Percentiles rank a stretch among this genome's conserved stretches.
phyloP scores from a whole-genome alignment of 352 stramenopile species.

The Phytophthora agathidicida region DNA sequence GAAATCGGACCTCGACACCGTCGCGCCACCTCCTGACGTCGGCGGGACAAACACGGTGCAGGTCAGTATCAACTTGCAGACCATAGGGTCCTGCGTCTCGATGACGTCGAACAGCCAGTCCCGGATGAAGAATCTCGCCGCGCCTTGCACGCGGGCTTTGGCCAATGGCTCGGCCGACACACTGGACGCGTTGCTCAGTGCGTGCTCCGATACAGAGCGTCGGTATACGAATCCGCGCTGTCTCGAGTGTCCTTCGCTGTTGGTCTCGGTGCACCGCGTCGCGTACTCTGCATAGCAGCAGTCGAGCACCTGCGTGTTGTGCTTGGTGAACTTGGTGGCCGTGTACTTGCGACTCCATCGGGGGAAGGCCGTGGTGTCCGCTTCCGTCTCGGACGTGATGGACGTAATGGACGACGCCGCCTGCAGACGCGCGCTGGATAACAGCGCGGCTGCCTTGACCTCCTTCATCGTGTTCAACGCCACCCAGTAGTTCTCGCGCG shows the following conservation, averaged over 20 bases:
- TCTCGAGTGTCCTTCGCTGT: constrained; percentile 30
- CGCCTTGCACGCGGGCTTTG: constrained; percentile 35
- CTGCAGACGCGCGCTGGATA: constrained; percentile 42
- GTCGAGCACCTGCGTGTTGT: constrained; percentile 56
- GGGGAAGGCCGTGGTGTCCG: constrained; percentile 46
- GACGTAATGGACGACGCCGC: constrained; percentile 20
- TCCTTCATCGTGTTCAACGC: constrained; percentile 72
- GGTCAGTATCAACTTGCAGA: constrained; percentile 78
- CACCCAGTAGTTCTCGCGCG: constrained; percentile 76
- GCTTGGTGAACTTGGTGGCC: constrained; percentile 64
- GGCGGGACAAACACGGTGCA: constrained; percentile 57
- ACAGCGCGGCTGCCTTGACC: constrained; percentile 55
- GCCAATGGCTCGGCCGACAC: constrained; percentile 44
- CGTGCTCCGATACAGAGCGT: constrained; percentile 64
- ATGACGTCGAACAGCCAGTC: constrained; percentile 77
- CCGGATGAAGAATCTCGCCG: constrained; percentile 59
- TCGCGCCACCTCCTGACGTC: not conserved
- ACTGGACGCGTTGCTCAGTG: constrained; percentile 50
- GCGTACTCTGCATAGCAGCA: constrained; percentile 73
- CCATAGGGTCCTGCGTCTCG: constrained; percentile 58
- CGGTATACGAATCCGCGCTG: constrained; percentile 75
- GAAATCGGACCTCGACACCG: constrained; percentile 49
- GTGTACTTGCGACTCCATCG: constrained; percentile 75
- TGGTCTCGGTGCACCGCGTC: constrained; percentile 32
- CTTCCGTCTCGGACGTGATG: constrained; percentile 45